These are phyloP conservation scores for Eutypa lata DNA, from an alignment of 2,329 filamentous ascomycete species.

Conservation along the genomic window DNA sequence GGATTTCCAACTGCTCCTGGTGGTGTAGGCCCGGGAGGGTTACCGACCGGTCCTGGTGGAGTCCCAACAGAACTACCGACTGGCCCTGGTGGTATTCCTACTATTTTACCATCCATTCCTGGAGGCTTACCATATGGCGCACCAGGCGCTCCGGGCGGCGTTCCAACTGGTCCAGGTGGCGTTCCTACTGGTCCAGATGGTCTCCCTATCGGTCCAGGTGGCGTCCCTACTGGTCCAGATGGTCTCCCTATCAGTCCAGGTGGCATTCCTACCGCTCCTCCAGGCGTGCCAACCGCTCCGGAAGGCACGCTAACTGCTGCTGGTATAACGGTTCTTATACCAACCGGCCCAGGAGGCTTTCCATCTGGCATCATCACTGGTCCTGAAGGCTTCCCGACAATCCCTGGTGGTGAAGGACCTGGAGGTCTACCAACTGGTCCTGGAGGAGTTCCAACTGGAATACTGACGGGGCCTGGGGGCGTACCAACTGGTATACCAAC, in stretches of 20 bases:
- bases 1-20: no score
- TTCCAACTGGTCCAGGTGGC: not conserved
- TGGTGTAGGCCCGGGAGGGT: no score
- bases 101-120: not conserved
- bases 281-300: not conserved
- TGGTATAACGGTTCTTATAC: not conserved
- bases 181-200: not conserved
- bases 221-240: not conserved
- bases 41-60: no score
- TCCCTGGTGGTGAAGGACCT: not conserved
- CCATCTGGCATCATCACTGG: not conserved
- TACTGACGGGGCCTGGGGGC: not conserved
- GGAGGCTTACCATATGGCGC: not conserved
- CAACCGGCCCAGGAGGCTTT: not conserved
- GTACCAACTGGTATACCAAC: not conserved
- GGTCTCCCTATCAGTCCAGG: not conserved
- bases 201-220: not conserved
- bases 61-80: not conserved
- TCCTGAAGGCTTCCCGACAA: not conserved
- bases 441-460: not conserved
- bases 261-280: not conserved
- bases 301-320: not conserved
- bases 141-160: not conserved
- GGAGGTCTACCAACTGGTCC: not conserved
- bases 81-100: not conserved